phyloP scores from a whole-genome alignment of 805 yeast genomes.

The Zygosaccharomyces pseudorouxii region DNA sequence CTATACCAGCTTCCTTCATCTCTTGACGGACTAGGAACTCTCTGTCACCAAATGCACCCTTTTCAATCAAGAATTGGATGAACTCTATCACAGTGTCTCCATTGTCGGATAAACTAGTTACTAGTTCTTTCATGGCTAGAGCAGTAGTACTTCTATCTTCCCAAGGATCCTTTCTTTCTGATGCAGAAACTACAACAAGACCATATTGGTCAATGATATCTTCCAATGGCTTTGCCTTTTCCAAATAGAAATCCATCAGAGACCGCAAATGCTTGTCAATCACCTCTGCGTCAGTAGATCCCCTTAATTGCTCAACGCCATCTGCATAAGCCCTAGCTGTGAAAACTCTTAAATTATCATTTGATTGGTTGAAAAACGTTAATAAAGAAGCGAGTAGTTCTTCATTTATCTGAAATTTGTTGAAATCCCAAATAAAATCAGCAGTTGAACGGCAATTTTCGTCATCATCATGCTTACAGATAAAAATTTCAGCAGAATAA shows the following conservation, averaged over 20 bases:
- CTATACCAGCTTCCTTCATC: constrained; percentile 84
- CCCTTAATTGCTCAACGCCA: constrained; percentile 43
- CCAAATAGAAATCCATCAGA: constrained; percentile 53
- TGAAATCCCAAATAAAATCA: constrained; percentile 80
- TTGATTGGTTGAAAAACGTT: constrained; percentile 47
- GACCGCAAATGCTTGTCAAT: constrained; percentile 38
- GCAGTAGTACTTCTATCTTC: constrained; percentile 82
- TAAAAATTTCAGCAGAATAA: constrained; percentile 68
- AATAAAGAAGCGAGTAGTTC: constrained; percentile 44
- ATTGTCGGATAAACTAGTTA: constrained; percentile 41
- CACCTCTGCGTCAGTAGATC: constrained; percentile 24
- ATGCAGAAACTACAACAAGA: constrained; percentile 56
- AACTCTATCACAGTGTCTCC: constrained; percentile 45
- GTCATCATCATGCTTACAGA: constrained; percentile 71
- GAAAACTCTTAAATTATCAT: constrained; percentile 67
- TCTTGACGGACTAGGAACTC: constrained; percentile 71
- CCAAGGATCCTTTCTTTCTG: constrained; percentile 71
- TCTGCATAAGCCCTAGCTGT: constrained; percentile 62
- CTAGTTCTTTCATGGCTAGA: constrained; percentile 52
- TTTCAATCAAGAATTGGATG: constrained; percentile 59
- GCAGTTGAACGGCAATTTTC: constrained; percentile 61
- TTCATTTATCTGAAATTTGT: constrained; percentile 39
- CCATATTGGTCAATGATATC: constrained; percentile 78
- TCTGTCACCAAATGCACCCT: constrained; percentile 68
- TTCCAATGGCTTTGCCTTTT: constrained; percentile 66